A percentile compares a stretch with the other conserved stretches of the same genome.
phyloP scores from a whole-genome alignment of 352 stramenopile species.

The Globisporangium apiculatum region DNA sequence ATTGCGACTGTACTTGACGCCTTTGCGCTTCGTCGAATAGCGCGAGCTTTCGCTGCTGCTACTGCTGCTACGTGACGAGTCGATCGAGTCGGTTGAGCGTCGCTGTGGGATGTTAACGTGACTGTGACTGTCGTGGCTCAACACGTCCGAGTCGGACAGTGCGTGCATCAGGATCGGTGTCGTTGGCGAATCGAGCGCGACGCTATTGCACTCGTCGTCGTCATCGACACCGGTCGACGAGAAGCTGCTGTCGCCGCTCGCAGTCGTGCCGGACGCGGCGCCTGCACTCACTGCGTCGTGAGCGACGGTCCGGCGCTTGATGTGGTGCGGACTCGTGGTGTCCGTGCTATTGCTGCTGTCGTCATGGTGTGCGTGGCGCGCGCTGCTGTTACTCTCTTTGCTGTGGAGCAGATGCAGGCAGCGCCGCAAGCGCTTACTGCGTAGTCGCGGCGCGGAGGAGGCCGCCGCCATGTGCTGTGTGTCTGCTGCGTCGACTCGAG shows the following conservation, averaged over 20 bases:
- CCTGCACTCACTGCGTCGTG: background rate
- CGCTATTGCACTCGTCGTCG: slow-evolving; percentile 8
- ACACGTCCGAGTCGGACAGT: slow-evolving; percentile 38
- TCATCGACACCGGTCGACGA: slow-evolving; percentile 8
- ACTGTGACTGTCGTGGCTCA: slow-evolving; percentile 16
- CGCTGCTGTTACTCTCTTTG: background rate
- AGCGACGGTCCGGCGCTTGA: background rate
- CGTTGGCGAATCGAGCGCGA: slow-evolving; percentile 3
- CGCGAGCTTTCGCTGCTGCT: slow-evolving; percentile 21
- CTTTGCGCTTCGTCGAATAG: slow-evolving; percentile 57
- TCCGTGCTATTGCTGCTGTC: background rate
- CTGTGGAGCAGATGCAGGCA: background rate
- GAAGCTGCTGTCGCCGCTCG: slow-evolving; percentile 13
- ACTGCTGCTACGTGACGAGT: slow-evolving; percentile 13
- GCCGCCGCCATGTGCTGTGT: background rate
- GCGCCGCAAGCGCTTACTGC: background rate
- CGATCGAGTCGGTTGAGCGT: slow-evolving; percentile 11
- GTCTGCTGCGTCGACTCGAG: background rate
- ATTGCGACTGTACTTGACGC: slow-evolving; percentile 61
- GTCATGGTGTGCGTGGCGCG: background rate
- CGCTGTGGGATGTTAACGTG: slow-evolving; percentile 7
- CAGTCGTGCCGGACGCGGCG: background rate
- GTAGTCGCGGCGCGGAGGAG: background rate
- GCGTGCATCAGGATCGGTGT: slow-evolving; percentile 21
- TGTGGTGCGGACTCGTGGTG: background rate